A percentile compares a stretch with the other conserved stretches of the same genome.
Conservation (phyloP, 2,329 filamentous ascomycete genomes). For the Fusarium aywerte region DNA sequence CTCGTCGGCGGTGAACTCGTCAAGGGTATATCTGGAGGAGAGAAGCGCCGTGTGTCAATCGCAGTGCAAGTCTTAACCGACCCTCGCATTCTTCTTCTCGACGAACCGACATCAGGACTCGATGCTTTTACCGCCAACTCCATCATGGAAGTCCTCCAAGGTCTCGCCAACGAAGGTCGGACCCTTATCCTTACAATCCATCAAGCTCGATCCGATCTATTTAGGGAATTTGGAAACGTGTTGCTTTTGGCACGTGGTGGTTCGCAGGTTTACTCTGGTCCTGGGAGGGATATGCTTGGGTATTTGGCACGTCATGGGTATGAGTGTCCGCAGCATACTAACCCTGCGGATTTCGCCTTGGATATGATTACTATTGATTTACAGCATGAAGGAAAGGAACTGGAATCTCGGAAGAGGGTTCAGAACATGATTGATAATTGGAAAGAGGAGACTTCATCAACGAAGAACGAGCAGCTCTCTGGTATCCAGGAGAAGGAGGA, state of each 20-base stretch:
- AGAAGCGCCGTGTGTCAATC: slow-evolving; percentile 81
- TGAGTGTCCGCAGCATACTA: slow-evolving; percentile 74
- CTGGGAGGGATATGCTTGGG: slow-evolving; percentile 69
- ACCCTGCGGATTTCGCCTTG: slow-evolving; percentile 81
- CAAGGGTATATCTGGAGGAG: slow-evolving; percentile 83
- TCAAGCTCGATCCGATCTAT: slow-evolving; percentile 78
- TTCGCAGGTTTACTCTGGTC: slow-evolving; percentile 73
- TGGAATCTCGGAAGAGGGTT: slow-evolving; percentile 71
- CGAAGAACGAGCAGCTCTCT: slow-evolving; percentile 38
- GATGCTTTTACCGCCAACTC: slow-evolving; percentile 83
- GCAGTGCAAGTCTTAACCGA: slow-evolving; percentile 82
- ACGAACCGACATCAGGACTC: slow-evolving; percentile 80
- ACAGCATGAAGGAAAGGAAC: slow-evolving; percentile 71
- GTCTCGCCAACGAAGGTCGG: slow-evolving; percentile 76
- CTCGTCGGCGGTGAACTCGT: slow-evolving; percentile 76
- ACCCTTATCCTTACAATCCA: slow-evolving; percentile 83
- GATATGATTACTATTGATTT: slow-evolving; percentile 82
- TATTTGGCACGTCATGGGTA: slow-evolving; percentile 71
- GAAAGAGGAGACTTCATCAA: slow-evolving; percentile 47
- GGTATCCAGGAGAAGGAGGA: slow-evolving; percentile 49
- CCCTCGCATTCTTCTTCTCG: slow-evolving; percentile 76
- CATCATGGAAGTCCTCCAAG: slow-evolving; percentile 78
- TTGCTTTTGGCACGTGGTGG: slow-evolving; percentile 77
- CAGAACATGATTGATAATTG: slow-evolving; percentile 69
- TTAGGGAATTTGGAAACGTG: slow-evolving; percentile 76